Percentiles rank a stretch among this genome's conserved stretches.
These are phyloP conservation scores for Quaeritorhiza haematococci DNA, from an alignment of 371 early-diverging fungal genomes.

Conservation along the genomic window DNA sequence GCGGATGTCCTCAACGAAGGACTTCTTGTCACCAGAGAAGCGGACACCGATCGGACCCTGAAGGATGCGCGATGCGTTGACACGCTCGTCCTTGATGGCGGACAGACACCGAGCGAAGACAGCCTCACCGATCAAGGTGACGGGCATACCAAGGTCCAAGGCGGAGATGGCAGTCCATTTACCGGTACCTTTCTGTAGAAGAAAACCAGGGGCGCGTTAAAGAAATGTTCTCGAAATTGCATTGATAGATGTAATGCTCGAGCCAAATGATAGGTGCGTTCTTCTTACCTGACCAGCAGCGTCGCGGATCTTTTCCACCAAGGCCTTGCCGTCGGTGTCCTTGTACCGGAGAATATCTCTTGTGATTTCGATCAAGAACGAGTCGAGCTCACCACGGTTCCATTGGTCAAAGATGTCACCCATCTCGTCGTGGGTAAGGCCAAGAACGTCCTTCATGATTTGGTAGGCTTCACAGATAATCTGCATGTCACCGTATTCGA, in stretches of 20 bases:
- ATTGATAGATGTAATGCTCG: not conserved
- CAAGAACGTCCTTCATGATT: constrained; percentile 81
- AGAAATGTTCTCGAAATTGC: not conserved
- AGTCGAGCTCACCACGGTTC: constrained; percentile 94
- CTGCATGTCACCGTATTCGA: constrained; percentile 99
- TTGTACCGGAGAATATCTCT: constrained; percentile 88
- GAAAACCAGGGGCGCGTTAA: not conserved
- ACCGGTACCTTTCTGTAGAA: constrained; percentile 92
- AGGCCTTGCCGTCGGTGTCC: constrained; percentile 75
- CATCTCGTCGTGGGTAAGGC: constrained; percentile 80
- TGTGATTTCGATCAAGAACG: constrained; percentile 96
- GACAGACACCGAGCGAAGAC: constrained; percentile 97
- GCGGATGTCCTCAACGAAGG: constrained; percentile 80
- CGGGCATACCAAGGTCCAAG: constrained; percentile 89
- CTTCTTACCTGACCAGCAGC: constrained; percentile 81
- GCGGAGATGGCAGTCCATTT: constrained; percentile 97
- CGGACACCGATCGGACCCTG: constrained; percentile 59
- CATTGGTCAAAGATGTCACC: constrained; percentile 82
- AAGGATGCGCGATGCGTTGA: constrained; percentile 81
- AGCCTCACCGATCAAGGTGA: constrained; percentile 96
- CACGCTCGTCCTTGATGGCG: constrained; percentile 90
- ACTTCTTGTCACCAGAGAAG: constrained; percentile 79
- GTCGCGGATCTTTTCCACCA: constrained; percentile 95
- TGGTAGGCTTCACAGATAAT: constrained; percentile 96
- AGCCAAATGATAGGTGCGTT: not conserved